Evolutionary conservation across 1,284 basidiomycete genomes (phyloP), one percentile per base, ranked within the genome.

Genomic region (Vanrija humicola): DNA sequence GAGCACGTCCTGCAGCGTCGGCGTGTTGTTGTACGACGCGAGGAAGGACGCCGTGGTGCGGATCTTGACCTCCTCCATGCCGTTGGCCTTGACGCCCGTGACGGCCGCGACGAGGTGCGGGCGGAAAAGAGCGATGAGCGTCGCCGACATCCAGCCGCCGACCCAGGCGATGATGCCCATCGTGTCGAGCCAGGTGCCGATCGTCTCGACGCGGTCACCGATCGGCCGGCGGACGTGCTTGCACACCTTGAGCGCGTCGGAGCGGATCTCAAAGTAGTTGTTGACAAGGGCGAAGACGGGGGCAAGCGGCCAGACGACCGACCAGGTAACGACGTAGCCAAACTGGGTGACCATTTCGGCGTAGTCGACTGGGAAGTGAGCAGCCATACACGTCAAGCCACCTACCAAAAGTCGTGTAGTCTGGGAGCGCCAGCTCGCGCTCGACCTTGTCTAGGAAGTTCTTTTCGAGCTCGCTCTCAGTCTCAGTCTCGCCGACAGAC

Each of bases 241-340:
- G 7, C 87, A 86, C 70, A 98, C 88, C 80, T 98, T 98, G 81
- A 95, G 88, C 2, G 95, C 93, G 73, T 98, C 96, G 1, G 87
- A 89, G 26, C 94, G 85, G 8, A 94, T 77, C 77, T 98, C 96
- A 64, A 98, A 80, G 74, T 92, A 84, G 75, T 96, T 95, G 79
- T 96, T 75, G 54, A 72, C 55, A 26, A 73, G 56, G 4, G 65
- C 64, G 43, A 69, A 65, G 38, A 66, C 80, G n/a, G 89, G 86
- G 5, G 91, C 89, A 16, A 98, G 80, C 1, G 94, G 92, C 95
- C 94, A 98, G 55, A 95, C 90, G 28, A 90, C 86, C 42, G 87
- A 89, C 90, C 94, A 98, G 28, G 97, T 79, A 3, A 85, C 84
- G 26, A 97, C 85, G 72, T 93, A 94, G 2, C 95, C 95, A 70